Conservation (phyloP, 148 eudicot genomes). For the Persicaria tinctoria region DNA sequence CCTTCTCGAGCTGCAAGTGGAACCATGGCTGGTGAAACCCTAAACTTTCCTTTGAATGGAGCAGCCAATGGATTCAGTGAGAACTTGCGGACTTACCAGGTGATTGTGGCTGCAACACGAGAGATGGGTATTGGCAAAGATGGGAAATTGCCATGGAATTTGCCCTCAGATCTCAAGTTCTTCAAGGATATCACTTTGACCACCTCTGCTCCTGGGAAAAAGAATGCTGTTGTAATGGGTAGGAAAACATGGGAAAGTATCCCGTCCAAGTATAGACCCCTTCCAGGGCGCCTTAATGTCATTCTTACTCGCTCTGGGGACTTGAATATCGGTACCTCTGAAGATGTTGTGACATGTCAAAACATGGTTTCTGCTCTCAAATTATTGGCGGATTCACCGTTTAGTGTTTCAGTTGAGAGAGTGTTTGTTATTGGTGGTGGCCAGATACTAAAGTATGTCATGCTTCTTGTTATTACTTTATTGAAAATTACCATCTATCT, state of each 20-base stretch:
- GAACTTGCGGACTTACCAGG: slow-evolving; percentile 58
- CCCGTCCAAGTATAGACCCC: slow-evolving; percentile 54
- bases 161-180: slow-evolving; percentile 76
- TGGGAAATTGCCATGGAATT: slow-evolving; percentile 86
- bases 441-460: slow-evolving; percentile 57
- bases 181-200: slow-evolving; percentile 69
- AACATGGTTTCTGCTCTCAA: slow-evolving; percentile 63
- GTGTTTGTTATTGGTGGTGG: slow-evolving; percentile 92
- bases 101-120: slow-evolving; percentile 85
- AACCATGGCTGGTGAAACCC: slow-evolving; percentile 43
- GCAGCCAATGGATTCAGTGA: slow-evolving; percentile 11
- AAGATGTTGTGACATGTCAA: slow-evolving; percentile 59
- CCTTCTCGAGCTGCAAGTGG: slow-evolving; percentile 12
- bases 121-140: slow-evolving; percentile 93
- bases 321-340: slow-evolving; percentile 37
- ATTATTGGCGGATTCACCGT: slow-evolving; percentile 51
- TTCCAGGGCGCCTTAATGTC: slow-evolving; percentile 83
- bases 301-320: slow-evolving; percentile 62
- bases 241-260: slow-evolving; percentile 99
- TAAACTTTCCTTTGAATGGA: slow-evolving; percentile 23
- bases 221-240: slow-evolving; percentile 92
- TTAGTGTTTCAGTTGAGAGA: slow-evolving; percentile 50
- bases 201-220: slow-evolving; percentile 60
- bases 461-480: neutral
- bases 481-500: neutral